A percentile compares a stretch with the other conserved stretches of the same genome.
Conservation (phyloP, 164 flowering plant species). For the Euptelea pleiosperma region DNA sequence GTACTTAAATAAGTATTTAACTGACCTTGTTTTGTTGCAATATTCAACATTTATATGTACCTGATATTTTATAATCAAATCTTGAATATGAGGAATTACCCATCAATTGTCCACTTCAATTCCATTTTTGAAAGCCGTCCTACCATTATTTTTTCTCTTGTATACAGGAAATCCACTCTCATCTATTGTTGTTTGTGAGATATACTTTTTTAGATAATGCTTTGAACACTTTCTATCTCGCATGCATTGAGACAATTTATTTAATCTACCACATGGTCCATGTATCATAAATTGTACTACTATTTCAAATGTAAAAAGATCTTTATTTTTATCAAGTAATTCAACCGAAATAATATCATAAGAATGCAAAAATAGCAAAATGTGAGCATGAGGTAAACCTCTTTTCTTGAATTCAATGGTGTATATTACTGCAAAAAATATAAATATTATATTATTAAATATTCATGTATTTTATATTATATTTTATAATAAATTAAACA, state of each 20-base stretch:
- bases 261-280: slow-evolving; percentile 6
- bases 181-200: not conserved
- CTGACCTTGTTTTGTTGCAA: not conserved
- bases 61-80: not conserved
- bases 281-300: slow-evolving; percentile 12
- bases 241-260: not conserved
- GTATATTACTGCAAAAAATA: slow-evolving; percentile 3
- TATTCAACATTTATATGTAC: not conserved
- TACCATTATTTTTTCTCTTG: not conserved
- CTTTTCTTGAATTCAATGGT: slow-evolving; percentile 20
- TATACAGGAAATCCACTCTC: slow-evolving; percentile 8
- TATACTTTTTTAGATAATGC: not conserved
- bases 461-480: too few relatives aligned
- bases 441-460: too few relatives aligned
- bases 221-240: slow-evolving; percentile 3
- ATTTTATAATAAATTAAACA: too few relatives aligned
- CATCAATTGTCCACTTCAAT: not conserved
- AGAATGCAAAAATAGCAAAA: too few relatives aligned
- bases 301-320: not conserved
- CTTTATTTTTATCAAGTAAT: not conserved
- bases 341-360: not conserved
- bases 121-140: not conserved
- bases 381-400: slow-evolving; percentile 16
- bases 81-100: not conserved
- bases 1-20: slow-evolving; percentile 8